phyloP scores from a whole-genome alignment of 768 basidiomycete genomes.

The Stropharia rugosoannulata region DNA sequence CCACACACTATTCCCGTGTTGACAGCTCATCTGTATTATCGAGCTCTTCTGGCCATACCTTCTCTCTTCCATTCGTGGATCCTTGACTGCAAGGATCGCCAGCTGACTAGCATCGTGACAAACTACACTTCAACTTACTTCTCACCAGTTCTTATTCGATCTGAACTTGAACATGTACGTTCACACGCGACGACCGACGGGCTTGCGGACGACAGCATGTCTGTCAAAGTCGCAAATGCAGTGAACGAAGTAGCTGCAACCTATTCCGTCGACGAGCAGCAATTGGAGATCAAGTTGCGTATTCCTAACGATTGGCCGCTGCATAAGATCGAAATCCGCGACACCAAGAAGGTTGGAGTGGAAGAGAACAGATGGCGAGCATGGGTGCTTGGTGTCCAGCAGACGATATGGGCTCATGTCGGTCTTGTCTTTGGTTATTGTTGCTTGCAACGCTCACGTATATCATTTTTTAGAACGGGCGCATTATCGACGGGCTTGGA shows the following conservation, averaged over 20 bases:
- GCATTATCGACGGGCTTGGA: constrained; percentile 82
- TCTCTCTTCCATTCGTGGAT: constrained; percentile 87
- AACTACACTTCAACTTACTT: constrained; percentile 82
- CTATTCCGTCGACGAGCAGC: constrained; percentile 91
- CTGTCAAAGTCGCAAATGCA: constrained; percentile 70
- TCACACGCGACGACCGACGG: constrained; percentile 35
- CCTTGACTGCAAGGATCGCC: constrained; percentile 84
- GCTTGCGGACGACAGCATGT: constrained; percentile 73
- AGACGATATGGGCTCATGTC: constrained; percentile 86
- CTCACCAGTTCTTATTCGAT: constrained; percentile 83
- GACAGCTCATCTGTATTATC: constrained; percentile 88
- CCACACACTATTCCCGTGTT: constrained; percentile 59
- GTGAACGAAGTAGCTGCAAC: constrained; percentile 81
- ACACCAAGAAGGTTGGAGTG: constrained; percentile 82
- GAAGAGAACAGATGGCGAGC: constrained; percentile 89
- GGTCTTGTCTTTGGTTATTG: constrained; percentile 20
- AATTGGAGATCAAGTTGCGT: constrained; percentile 83
- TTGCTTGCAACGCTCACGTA: neutral
- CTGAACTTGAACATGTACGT: constrained; percentile 78
- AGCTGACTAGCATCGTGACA: constrained; percentile 74
- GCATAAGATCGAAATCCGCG: constrained; percentile 83
- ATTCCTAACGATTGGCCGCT: constrained; percentile 93
- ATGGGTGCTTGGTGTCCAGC: constrained; percentile 92
- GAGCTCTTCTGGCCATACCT: constrained; percentile 79
- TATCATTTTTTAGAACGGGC: constrained; percentile 67